These are phyloP conservation scores for Cenchrus fungigraminus DNA, from an alignment of 176 grass and related monocot species.

Conservation along the genomic window DNA sequence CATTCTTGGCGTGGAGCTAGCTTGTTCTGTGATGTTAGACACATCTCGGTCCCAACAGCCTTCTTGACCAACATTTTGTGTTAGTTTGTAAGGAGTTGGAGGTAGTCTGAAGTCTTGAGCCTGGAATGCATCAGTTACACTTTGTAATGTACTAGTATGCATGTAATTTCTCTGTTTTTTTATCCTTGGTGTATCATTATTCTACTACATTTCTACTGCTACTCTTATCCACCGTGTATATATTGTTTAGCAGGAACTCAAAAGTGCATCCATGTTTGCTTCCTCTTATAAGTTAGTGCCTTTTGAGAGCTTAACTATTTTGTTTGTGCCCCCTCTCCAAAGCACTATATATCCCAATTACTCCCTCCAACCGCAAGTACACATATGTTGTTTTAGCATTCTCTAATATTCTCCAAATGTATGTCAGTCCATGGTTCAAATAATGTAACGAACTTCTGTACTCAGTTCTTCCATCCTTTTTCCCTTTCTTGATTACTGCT, in stretches of 20 bases:
- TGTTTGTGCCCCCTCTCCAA: not conserved
- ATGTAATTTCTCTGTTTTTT: constrained; percentile 33
- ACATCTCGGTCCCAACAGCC: constrained; percentile 7
- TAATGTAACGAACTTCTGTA: not conserved
- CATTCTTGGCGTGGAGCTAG: constrained; percentile 56
- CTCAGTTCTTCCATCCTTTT: not conserved
- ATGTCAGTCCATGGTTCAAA: not conserved
- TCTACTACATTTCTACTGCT: not conserved
- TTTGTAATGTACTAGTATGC: constrained; percentile 31
- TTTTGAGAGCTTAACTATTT: not conserved
- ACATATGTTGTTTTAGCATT: not conserved
- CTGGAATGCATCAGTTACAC: constrained; percentile 73
- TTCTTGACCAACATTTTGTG: constrained; percentile 28
- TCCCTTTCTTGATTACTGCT: not conserved
- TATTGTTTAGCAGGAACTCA: constrained; percentile 2
- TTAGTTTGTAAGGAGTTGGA: constrained; percentile 3
- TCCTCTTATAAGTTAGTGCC: not conserved
- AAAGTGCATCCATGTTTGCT: constrained; percentile 11
- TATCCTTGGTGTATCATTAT: not conserved
- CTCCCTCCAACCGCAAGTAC: not conserved
- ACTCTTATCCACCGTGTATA: not conserved
- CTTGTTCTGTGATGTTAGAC: constrained; percentile 36
- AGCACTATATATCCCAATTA: not conserved
- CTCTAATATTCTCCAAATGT: not conserved
- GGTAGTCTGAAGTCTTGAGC: constrained; percentile 36